A percentile compares a stretch with the other conserved stretches of the same genome.
Conservation (phyloP, 1,284 basidiomycete genomes). For the Bjerkandera adusta region DNA sequence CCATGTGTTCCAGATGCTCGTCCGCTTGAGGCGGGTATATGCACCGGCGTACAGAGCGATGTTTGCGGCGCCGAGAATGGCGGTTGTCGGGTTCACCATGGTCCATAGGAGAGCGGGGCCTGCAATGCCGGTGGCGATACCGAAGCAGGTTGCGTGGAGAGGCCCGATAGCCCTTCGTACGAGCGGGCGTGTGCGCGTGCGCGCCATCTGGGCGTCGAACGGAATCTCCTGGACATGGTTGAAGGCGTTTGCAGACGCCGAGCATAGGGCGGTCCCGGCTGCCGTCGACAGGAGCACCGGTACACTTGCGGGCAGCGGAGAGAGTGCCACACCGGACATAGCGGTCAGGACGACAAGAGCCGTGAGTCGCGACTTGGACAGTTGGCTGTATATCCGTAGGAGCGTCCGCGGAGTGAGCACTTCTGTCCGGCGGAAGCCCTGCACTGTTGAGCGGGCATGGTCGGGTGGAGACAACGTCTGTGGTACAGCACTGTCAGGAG, state of each 20-base stretch:
- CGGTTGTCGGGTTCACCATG: constrained; percentile 90
- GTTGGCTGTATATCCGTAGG: constrained; percentile 72
- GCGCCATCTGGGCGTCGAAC: constrained; percentile 95
- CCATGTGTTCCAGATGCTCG: constrained; percentile 91
- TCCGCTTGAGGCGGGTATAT: constrained; percentile 96
- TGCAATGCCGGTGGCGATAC: constrained; percentile 66
- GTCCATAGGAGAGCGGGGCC: constrained; percentile 81
- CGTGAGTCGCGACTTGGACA: constrained; percentile 88
- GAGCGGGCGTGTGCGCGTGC: constrained; percentile 89
- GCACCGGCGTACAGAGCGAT: constrained; percentile 88
- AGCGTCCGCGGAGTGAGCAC: constrained; percentile 55
- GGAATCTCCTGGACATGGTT: constrained; percentile 97
- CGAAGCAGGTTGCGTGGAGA: constrained; percentile 84
- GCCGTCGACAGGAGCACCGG: constrained; percentile 87
- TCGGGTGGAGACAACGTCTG: constrained; percentile 10
- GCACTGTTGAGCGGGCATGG: constrained; percentile 13
- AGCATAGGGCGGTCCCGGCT: constrained; percentile 87
- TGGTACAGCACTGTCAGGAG: constrained; percentile 1
- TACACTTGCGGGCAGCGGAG: constrained; percentile 79
- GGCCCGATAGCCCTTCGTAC: constrained; percentile 83
- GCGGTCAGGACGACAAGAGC: constrained; percentile 89
- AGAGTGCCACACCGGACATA: constrained; percentile 93
- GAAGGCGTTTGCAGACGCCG: constrained; percentile 90
- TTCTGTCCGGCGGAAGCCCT: constrained; percentile 25
- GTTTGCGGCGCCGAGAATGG: constrained; percentile 81